Percentiles rank a stretch among this genome's conserved stretches.
Conservation (phyloP, 169 alveolate genomes). For the Eimeria tenella region DNA sequence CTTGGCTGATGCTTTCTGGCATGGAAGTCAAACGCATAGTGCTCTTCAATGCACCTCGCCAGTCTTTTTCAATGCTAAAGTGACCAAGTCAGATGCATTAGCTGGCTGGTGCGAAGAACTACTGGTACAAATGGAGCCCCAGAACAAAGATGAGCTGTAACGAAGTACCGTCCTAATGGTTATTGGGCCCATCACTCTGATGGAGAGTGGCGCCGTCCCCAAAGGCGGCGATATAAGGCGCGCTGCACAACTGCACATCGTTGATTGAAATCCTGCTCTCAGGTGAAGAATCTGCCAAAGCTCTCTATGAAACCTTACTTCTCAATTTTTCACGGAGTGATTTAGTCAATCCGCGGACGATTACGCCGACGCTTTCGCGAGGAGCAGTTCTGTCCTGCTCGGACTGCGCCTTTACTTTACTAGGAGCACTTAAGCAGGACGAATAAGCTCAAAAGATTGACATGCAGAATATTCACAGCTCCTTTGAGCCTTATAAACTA, state of each 20-base stretch:
- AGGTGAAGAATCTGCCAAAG: too few species aligned
- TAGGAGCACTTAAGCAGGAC: too few species aligned
- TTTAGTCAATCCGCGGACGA: too few species aligned
- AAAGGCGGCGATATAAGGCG: too few species aligned
- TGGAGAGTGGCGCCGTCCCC: neutral
- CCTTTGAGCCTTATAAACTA: too few species aligned
- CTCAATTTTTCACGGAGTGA: too few species aligned
- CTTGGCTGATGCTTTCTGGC: neutral
- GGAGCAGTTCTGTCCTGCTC: too few species aligned
- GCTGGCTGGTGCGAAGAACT: conserved; percentile 56
- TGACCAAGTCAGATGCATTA: conserved; percentile 44
- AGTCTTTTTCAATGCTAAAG: neutral
- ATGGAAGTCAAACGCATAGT: conserved; percentile 20
- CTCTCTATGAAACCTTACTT: too few species aligned
- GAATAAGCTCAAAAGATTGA: neutral
- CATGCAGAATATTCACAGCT: neutral
- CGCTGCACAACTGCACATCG: too few species aligned
- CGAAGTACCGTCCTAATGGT: neutral
- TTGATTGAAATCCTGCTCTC: too few species aligned
- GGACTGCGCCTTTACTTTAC: too few species aligned
- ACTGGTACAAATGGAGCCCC: neutral
- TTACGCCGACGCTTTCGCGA: too few species aligned
- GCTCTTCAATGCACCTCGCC: neutral
- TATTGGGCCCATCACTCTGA: neutral
- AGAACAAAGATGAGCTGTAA: neutral